Base-by-base conservation (phyloP, 2,329 filamentous ascomycete genomes). In the Sporothrix sp. region DNA sequence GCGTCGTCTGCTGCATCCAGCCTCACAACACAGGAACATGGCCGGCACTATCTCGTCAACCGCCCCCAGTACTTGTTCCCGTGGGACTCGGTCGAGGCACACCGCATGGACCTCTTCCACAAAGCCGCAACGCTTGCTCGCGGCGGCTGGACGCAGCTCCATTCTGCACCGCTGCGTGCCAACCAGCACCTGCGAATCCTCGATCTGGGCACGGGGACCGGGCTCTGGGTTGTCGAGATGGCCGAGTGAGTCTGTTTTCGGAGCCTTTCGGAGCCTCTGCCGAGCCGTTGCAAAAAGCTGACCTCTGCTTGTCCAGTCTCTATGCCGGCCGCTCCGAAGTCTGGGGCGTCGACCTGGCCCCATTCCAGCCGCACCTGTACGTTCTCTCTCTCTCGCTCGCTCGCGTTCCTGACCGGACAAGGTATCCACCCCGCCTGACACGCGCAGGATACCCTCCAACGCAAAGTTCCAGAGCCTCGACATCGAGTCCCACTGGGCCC, bases 151-250 rank as follows among this genome's bases (percentile, higher is more conserved):
- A 65, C 72, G 2, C 60, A 36, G n/a, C 50, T 66, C 10, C 63
- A 65, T 32, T 57, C 47, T 18, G 58, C 62, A 2, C 67, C 68
- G 2, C 66, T 69, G 48, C 30, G 52, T 49, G 23, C 37, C 27
- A n/a, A 52, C 51, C 30, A 52, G n/a, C 52, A 54, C 44, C 48
- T 54, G 20, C 52, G 48, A 27, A 72, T 84, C 43, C 62, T 85
- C 37, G 81, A 85, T 60, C 63, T 95, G 49, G 91, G 89, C 37
- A 90, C 85, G 56, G 91, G 90, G 18, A 95, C 88, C 1, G 89
- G 88, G 35, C 91, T 95, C 54, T 97, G 91, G 91, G 80, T 85
- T 36, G 86, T 94, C 59, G 85, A 91, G 58, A 84, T 95, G 68
- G 85, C 85, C 56, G 82, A 85, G 77, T 87, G 71, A 69, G 79